A percentile compares a stretch with the other conserved stretches of the same genome.
Conservation (phyloP, 805 yeast species). For the Candida railenensis region DNA sequence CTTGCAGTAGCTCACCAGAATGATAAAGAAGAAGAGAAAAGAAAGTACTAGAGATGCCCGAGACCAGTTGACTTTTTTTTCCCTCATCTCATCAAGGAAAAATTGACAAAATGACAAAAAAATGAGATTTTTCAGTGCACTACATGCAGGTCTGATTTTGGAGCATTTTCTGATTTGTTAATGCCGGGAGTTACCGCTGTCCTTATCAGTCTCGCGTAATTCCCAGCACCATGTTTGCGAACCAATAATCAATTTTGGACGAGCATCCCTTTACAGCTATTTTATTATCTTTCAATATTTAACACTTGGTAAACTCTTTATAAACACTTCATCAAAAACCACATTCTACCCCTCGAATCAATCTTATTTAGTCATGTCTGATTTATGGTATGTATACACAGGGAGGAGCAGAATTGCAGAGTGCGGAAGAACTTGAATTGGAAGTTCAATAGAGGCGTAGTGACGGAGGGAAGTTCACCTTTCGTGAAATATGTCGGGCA, state of each 20-base stretch:
- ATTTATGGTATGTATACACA: constrained; percentile 61
- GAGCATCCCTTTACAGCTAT: constrained; percentile 4
- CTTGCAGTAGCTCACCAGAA: constrained; percentile 48
- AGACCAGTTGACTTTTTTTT: neutral
- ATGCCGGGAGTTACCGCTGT: neutral
- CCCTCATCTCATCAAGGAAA: neutral
- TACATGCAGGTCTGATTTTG: neutral
- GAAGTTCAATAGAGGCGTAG: neutral
- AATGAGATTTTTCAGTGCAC: neutral
- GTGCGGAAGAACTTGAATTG: neutral
- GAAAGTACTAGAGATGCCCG: constrained; percentile 6
- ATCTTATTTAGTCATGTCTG: constrained; percentile 51
- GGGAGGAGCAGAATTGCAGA: neutral
- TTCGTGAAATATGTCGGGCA: too few relatives aligned
- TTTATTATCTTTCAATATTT: constrained; percentile 2
- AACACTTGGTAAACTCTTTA: neutral
- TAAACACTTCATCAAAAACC: neutral
- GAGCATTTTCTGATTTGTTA: too few relatives aligned
- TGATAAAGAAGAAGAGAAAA: constrained; percentile 8
- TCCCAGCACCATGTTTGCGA: constrained; percentile 2
- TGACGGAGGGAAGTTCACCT: too few relatives aligned
- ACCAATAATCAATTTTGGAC: constrained; percentile 4
- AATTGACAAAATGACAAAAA: too few relatives aligned
- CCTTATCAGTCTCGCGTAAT: neutral
- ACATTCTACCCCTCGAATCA: neutral